A percentile compares a stretch with the other conserved stretches of the same genome.
Evolutionary conservation across 495 filamentous ascomycete species (phyloP).

Genomic region (Rhizodiscina lignyota): DNA sequence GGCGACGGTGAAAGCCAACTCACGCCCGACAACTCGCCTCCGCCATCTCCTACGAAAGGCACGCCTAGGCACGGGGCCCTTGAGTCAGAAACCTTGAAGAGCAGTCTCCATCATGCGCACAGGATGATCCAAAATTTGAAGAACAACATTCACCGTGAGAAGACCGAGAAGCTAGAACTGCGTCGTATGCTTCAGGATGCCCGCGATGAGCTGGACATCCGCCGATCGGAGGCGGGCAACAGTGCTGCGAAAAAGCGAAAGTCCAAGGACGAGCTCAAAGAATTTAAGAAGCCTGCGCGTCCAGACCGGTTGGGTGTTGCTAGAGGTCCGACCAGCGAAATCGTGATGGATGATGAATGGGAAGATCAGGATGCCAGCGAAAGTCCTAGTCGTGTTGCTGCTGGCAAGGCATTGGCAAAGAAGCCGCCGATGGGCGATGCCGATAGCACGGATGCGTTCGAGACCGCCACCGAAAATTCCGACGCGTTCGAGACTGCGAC

Average conservation of each 20-base stretch:
- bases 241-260: constrained; percentile 48
- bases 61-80: constrained; percentile 78
- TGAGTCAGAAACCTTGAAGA: constrained; percentile 87
- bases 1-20: constrained; percentile 47
- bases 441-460: constrained; percentile 50
- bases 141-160: constrained; percentile 88
- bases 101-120: constrained; percentile 84
- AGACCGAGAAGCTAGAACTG: constrained; percentile 91
- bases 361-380: constrained; percentile 52
- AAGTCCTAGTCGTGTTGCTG: constrained; percentile 26
- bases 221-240: constrained; percentile 42
- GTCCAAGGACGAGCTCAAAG: constrained; percentile 39
- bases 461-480: constrained; percentile 71
- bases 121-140: constrained; percentile 90
- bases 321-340: constrained; percentile 58
- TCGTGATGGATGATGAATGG: constrained; percentile 75
- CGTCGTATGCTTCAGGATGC: constrained; percentile 92
- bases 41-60: constrained; percentile 75
- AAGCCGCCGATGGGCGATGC: constrained; percentile 2
- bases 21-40: constrained; percentile 81
- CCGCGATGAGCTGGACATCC: constrained; percentile 75
- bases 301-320: constrained; percentile 61
- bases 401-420: background rate
- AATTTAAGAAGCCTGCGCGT: constrained; percentile 58
- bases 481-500: constrained; percentile 80